A percentile compares a stretch with the other conserved stretches of the same genome.
Evolutionary conservation across 441 rosid species (phyloP).

Genomic region (Erodium chrysanthum): DNA sequence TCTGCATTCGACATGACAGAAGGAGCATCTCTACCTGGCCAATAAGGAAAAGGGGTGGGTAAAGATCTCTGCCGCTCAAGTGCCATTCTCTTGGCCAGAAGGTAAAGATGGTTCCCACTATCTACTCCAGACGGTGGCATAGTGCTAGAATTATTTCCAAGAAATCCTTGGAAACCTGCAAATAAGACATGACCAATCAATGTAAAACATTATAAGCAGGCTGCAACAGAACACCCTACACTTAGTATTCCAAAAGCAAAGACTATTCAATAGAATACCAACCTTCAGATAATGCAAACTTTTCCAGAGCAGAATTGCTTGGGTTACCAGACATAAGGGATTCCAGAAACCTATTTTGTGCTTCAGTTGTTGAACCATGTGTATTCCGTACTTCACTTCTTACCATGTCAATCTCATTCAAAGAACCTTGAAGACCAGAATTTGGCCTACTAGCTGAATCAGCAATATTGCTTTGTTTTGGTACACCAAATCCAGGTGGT

Average conservation of each 20-base stretch:
- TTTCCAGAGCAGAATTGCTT: constrained; percentile 33
- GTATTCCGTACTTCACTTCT: constrained; percentile 51
- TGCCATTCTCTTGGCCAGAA: constrained; percentile 62
- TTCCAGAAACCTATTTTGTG: constrained; percentile 87
- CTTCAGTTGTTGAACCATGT: constrained; percentile 52
- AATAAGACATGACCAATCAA: constrained; percentile 1
- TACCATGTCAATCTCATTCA: constrained; percentile 39
- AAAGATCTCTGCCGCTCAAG: constrained; percentile 68
- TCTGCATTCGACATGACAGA: constrained; percentile 52
- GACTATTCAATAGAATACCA: constrained; percentile 10
- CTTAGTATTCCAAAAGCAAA: too few relatives aligned
- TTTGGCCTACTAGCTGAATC: constrained; percentile 43
- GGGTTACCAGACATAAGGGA: constrained; percentile 67
- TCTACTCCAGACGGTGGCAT: constrained; percentile 42
- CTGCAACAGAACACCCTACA: neutral
- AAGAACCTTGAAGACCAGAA: constrained; percentile 34
- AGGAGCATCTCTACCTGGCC: constrained; percentile 70
- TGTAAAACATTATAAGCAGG: too few relatives aligned
- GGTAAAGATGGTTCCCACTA: constrained; percentile 52
- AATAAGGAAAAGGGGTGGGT: constrained; percentile 44
- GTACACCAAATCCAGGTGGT: constrained; percentile 75
- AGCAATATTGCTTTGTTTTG: constrained; percentile 52
- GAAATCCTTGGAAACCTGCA: constrained; percentile 59
- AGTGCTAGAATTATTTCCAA: constrained; percentile 39
- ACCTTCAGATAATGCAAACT: constrained; percentile 41